phyloP scores from a whole-genome alignment of 768 basidiomycete genomes.

The Jaapia argillacea region DNA sequence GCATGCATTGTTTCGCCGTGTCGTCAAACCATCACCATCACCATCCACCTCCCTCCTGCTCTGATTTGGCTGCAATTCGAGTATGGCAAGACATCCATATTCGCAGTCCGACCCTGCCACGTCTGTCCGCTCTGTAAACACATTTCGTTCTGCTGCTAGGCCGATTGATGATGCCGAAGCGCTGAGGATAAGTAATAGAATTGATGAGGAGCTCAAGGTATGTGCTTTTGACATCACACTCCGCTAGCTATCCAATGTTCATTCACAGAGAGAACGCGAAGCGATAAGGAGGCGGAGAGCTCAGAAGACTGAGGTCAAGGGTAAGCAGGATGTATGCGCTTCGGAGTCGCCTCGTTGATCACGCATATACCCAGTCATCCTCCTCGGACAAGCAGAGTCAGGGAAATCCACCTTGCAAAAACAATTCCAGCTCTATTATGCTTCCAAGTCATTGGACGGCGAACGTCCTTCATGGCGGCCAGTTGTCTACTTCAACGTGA shows the following conservation, averaged over 20 bases:
- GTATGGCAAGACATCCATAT: too few species aligned
- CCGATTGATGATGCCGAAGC: background rate
- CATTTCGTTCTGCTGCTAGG: too few species aligned
- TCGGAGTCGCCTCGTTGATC: background rate
- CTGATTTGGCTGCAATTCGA: too few species aligned
- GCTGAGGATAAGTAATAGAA: background rate
- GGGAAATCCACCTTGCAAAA: slow-evolving; percentile 82
- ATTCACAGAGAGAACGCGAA: background rate
- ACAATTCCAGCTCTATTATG: slow-evolving; percentile 77
- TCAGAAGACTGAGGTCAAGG: background rate
- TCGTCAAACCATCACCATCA: too few species aligned
- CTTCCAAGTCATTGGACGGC: slow-evolving; percentile 30
- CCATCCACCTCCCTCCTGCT: too few species aligned
- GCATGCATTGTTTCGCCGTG: too few species aligned
- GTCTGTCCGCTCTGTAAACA: too few species aligned
- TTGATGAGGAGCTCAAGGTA: slow-evolving; percentile 1
- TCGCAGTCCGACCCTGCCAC: too few species aligned
- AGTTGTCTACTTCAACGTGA: slow-evolving; percentile 37
- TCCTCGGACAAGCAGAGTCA: slow-evolving; percentile 26
- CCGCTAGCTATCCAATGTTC: background rate
- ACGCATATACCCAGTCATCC: background rate
- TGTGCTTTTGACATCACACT: background rate
- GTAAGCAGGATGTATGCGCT: background rate
- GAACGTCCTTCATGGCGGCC: slow-evolving; percentile 33
- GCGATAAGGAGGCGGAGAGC: background rate